Conservation (phyloP, 805 yeast species). For the Candida nanaspora region DNA sequence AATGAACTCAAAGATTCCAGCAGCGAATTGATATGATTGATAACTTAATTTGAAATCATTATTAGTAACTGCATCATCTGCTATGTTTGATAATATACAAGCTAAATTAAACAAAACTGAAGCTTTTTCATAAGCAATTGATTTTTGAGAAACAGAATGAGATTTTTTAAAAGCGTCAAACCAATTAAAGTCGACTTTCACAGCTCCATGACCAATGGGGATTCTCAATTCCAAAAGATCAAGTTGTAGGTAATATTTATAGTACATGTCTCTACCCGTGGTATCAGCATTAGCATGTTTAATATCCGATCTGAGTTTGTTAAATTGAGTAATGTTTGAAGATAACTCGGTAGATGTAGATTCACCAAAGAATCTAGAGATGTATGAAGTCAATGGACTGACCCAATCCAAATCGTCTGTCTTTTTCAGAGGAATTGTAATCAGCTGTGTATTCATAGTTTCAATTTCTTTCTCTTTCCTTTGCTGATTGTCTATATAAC, state of each 20-base stretch:
- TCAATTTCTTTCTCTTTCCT: neutral
- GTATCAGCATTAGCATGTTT: conserved; percentile 33
- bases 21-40: conserved; percentile 61
- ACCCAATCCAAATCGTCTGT: conserved; percentile 63
- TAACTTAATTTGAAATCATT: conserved; percentile 52
- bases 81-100: conserved; percentile 48
- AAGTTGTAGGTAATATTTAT: conserved; percentile 71
- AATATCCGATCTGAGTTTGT: conserved; percentile 53
- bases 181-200: conserved; percentile 69
- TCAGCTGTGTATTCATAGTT: conserved; percentile 21
- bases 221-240: conserved; percentile 74
- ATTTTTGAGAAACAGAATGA: conserved; percentile 55
- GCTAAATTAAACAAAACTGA: conserved; percentile 74
- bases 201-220: conserved; percentile 51
- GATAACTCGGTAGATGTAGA: conserved; percentile 46
- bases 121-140: conserved; percentile 88
- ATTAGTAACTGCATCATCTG: conserved; percentile 28
- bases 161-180: conserved; percentile 56
- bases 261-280: conserved; percentile 45
- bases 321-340: conserved; percentile 46
- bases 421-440: conserved; percentile 28
- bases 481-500: neutral
- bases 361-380: conserved; percentile 61
- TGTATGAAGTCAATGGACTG: conserved; percentile 49
- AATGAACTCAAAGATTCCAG: conserved; percentile 68